Conservation (phyloP, 2,329 filamentous ascomycete genomes). For the Albifimbria verrucaria region DNA sequence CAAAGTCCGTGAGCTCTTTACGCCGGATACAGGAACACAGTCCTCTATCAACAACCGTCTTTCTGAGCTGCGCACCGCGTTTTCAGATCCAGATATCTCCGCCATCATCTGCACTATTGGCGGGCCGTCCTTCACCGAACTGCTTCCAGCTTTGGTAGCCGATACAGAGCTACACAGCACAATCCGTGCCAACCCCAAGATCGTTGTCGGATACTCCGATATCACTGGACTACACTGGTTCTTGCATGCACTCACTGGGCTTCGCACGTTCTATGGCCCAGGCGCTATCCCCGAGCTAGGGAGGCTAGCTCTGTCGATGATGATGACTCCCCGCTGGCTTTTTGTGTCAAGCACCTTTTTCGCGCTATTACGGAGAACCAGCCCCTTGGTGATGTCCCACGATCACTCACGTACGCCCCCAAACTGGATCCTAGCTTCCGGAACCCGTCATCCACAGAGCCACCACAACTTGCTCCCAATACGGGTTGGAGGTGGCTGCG, state of each 20-base stretch:
- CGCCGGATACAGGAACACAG: conserved; percentile 24
- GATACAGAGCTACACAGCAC: conserved; percentile 29
- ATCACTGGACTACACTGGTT: conserved; percentile 41
- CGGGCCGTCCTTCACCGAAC: conserved; percentile 34
- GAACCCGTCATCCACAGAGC: conserved; percentile 17
- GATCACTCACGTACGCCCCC: conserved; percentile 28
- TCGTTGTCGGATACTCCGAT: conserved; percentile 39
- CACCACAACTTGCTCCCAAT: conserved; percentile 23
- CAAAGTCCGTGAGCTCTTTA: conserved; percentile 29
- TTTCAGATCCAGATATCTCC: conserved; percentile 30
- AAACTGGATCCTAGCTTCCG: conserved; percentile 15
- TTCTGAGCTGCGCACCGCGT: conserved; percentile 33
- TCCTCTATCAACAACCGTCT: conserved; percentile 31
- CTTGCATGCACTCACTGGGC: conserved; percentile 30
- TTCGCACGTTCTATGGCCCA: conserved; percentile 42
- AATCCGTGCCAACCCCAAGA: conserved; percentile 34
- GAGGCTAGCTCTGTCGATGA: conserved; percentile 18
- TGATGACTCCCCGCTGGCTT: conserved; percentile 23
- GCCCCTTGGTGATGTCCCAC: conserved; percentile 26
- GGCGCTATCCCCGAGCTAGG: conserved; percentile 36
- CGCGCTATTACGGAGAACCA: conserved; percentile 20
- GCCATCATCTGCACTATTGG: conserved; percentile 38
- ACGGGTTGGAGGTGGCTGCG: conserved; percentile 35
- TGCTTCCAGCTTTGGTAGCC: conserved; percentile 32
- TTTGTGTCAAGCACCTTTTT: conserved; percentile 28